phyloP scores from a whole-genome alignment of 2,329 filamentous ascomycete genomes.

The Trichoderma harzianum region DNA sequence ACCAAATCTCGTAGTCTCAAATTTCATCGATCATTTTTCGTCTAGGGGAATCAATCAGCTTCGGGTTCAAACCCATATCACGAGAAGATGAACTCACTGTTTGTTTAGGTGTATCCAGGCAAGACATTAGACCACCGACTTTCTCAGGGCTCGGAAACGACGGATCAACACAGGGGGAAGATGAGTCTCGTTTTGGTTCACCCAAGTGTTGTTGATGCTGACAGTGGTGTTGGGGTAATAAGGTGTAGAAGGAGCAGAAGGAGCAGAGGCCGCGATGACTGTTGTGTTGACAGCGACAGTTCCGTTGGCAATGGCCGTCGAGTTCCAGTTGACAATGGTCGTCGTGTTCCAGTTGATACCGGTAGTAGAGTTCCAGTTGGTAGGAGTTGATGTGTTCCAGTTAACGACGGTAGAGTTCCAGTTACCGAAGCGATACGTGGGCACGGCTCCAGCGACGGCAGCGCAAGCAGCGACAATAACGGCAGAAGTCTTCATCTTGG shows the following conservation, averaged over 20 bases:
- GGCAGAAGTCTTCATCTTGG: conserved; percentile 16
- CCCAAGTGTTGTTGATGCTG: neutral
- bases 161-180: neutral
- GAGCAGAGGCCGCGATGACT: neutral
- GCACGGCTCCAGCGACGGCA: neutral
- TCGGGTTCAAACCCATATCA: neutral
- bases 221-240: neutral
- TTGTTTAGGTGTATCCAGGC: neutral
- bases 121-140: neutral
- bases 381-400: neutral
- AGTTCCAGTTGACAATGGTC: neutral
- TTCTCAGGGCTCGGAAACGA: conserved; percentile 8
- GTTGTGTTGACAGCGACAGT: neutral
- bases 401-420: neutral
- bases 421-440: neutral
- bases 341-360: neutral
- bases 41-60: neutral
- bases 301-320: neutral
- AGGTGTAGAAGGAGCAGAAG: neutral
- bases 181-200: neutral
- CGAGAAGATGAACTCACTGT: neutral
- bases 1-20: neutral
- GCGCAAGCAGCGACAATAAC: conserved; percentile 10
- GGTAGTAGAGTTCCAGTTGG: neutral
- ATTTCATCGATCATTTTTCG: neutral